phyloP scores from a whole-genome alignment of 129 eudicot genomes.

The Cynara cardunculus region DNA sequence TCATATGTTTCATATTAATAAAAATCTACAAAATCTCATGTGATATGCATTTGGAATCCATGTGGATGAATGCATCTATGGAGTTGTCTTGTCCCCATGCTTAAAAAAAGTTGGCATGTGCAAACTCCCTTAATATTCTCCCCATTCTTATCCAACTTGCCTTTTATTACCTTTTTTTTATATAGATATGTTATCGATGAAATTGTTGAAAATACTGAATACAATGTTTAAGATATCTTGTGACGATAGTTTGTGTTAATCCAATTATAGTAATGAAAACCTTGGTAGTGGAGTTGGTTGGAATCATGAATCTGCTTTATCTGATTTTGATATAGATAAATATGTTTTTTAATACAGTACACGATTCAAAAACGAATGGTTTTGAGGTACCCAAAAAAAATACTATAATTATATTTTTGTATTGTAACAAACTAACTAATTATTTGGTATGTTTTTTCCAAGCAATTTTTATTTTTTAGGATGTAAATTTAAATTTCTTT shows the following conservation, averaged over 20 bases:
- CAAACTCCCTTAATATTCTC: neutral
- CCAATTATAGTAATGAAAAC: neutral
- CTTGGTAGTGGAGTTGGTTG: constrained; percentile 8
- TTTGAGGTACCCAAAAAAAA: neutral
- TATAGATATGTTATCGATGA: neutral
- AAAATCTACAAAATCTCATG: neutral
- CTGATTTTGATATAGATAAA: neutral
- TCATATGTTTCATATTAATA: neutral
- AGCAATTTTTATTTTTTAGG: neutral
- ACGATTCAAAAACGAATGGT: neutral
- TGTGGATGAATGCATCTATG: constrained; percentile 8
- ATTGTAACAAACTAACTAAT: neutral
- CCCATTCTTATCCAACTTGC: constrained; percentile 5
- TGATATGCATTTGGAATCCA: neutral
- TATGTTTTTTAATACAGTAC: neutral
- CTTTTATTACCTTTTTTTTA: neutral
- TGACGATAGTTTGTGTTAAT: neutral
- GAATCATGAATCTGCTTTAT: constrained; percentile 6
- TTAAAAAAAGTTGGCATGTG: neutral
- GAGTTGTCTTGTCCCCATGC: constrained; percentile 9
- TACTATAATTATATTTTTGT: no score
- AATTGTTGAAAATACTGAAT: neutral
- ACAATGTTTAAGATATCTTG: neutral
- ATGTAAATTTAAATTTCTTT: no score
- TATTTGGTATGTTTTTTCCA: no score